Evolutionary conservation across 2,329 filamentous ascomycete genomes (phyloP).

Genomic region (Sporothrix variecibatus): DNA sequence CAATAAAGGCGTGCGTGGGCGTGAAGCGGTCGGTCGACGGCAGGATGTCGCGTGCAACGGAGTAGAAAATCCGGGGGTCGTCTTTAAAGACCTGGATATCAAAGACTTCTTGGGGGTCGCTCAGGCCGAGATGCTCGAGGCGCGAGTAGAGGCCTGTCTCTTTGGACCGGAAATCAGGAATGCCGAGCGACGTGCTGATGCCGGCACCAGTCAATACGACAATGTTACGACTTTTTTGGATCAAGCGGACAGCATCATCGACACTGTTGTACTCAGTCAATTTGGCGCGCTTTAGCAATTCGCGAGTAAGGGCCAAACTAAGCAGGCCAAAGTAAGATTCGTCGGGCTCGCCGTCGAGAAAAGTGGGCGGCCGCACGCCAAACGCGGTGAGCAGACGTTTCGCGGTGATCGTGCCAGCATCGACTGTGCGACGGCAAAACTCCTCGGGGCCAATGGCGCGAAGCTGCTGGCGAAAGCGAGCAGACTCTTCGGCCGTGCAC

Average conservation of each 20-base stretch:
- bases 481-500: conserved; percentile 70
- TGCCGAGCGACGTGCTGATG: conserved; percentile 94
- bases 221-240: conserved; percentile 77
- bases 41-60: conserved; percentile 85
- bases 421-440: conserved; percentile 74
- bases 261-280: conserved; percentile 78
- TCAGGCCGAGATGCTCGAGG: conserved; percentile 73
- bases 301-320: conserved; percentile 74
- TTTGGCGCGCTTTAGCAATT: conserved; percentile 80
- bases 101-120: conserved; percentile 92
- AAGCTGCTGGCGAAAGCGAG: conserved; percentile 67
- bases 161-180: conserved; percentile 95
- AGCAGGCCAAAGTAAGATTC: conserved; percentile 74
- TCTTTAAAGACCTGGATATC: conserved; percentile 84
- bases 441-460: conserved; percentile 74
- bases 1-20: conserved; percentile 92
- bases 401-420: conserved; percentile 68
- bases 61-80: conserved; percentile 86
- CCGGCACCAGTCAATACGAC: conserved; percentile 93
- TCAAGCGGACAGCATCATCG: conserved; percentile 79
- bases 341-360: conserved; percentile 72
- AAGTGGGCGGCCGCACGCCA: conserved; percentile 70
- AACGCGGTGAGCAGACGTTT: conserved; percentile 88
- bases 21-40: conserved; percentile 79
- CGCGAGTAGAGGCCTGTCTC: conserved; percentile 89